A percentile compares a stretch with the other conserved stretches of the same genome.
These are phyloP conservation scores for Prunus armeniaca DNA, from an alignment of 306 rosid genomes.

Conservation along the genomic window DNA sequence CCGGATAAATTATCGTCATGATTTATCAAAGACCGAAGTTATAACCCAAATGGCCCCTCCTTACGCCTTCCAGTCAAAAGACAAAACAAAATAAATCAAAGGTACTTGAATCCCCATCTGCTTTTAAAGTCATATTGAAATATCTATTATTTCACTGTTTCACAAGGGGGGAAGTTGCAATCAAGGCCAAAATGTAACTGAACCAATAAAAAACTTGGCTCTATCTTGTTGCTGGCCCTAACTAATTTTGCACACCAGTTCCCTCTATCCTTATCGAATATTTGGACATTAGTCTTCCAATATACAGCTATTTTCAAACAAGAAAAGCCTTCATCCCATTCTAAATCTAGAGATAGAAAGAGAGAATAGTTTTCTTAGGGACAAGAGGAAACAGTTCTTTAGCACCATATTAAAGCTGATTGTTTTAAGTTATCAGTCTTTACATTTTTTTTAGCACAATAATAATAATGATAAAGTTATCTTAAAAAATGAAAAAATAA, in stretches of 20 bases:
- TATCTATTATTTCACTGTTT: not conserved
- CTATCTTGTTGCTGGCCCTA: not conserved
- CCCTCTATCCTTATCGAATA: not conserved
- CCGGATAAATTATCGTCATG: not conserved
- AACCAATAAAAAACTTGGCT: not conserved
- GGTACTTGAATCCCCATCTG: not conserved
- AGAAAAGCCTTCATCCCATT: no score
- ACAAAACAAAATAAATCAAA: not conserved
- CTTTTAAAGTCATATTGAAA: not conserved
- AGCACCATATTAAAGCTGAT: not conserved
- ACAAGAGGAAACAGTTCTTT: not conserved
- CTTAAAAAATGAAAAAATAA: not conserved
- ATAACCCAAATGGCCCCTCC: not conserved
- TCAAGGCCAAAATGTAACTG: not conserved
- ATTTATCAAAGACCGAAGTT: not conserved
- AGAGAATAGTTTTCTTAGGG: not conserved
- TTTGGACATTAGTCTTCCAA: no score
- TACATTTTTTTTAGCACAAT: no score
- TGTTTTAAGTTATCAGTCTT: not conserved
- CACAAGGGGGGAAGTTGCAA: not conserved
- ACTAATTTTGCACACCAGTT: not conserved
- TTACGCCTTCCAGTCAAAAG: not conserved
- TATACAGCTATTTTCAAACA: no score
- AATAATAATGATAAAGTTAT: no score
- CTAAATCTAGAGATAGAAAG: not conserved